Conservation (phyloP, 78 protist species). For the Monocercomonoides exilis region DNA sequence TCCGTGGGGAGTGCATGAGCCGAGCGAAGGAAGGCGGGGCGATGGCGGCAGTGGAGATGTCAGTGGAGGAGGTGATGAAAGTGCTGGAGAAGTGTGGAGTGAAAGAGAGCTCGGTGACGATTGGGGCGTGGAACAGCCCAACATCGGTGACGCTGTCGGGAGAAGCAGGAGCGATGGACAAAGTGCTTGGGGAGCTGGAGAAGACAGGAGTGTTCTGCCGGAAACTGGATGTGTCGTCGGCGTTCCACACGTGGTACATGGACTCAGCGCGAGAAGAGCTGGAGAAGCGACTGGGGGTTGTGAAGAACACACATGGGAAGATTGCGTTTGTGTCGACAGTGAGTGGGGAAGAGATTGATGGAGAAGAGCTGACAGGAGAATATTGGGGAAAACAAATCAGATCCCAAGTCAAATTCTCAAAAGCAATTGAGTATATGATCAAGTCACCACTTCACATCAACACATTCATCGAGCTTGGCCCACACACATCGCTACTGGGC, state of each 20-base stretch:
- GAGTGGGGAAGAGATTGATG: neutral
- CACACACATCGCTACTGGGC: neutral
- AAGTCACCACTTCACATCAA: neutral
- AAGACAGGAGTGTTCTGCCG: neutral
- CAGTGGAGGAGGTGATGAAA: neutral
- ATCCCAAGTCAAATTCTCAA: neutral
- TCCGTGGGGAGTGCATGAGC: conserved; percentile 28
- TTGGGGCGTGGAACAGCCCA: conserved; percentile 5
- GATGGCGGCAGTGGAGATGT: conserved; percentile 39
- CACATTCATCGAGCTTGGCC: neutral
- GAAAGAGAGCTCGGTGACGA: neutral
- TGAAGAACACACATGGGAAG: neutral
- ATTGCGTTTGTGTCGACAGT: neutral
- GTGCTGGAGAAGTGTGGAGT: neutral
- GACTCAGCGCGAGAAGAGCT: neutral
- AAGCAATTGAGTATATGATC: neutral
- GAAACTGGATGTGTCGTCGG: neutral
- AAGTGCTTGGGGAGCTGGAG: neutral
- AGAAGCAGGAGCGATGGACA: neutral
- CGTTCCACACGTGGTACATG: conserved; percentile 17
- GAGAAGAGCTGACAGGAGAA: neutral
- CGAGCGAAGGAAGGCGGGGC: conserved; percentile 43
- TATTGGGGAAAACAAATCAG: neutral
- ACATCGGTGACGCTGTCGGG: neutral
- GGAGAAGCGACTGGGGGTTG: neutral